Evolutionary conservation across 441 rosid species (phyloP).

Genomic region (Croton setiger): DNA sequence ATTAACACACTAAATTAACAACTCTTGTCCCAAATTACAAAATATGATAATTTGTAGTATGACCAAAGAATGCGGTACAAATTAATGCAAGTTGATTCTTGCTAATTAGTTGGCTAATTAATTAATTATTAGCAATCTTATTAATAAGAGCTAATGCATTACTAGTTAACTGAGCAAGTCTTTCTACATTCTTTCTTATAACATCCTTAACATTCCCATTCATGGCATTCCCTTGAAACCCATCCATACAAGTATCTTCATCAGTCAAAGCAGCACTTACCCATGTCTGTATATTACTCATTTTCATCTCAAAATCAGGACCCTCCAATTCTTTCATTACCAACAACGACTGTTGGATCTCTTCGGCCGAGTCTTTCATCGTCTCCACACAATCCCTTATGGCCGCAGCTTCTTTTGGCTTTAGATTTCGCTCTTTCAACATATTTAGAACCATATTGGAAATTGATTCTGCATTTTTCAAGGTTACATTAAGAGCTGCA

Average conservation of each 20-base stretch:
- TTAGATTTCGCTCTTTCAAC: constrained; percentile 8
- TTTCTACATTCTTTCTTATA: constrained; percentile 21
- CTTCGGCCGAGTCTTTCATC: constrained; percentile 29
- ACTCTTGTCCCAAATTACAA: no score
- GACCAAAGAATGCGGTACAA: no score
- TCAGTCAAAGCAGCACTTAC: constrained; percentile 48
- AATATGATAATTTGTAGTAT: no score
- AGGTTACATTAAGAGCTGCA: constrained; percentile 29
- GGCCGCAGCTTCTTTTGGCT: constrained; percentile 27
- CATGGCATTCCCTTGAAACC: constrained; percentile 25
- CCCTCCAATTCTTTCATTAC: constrained; percentile 32
- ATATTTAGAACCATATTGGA: constrained; percentile 13
- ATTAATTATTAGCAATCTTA: constrained; percentile 5
- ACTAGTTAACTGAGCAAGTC: constrained; percentile 38
- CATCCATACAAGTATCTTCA: constrained; percentile 41
- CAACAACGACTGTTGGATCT: constrained; percentile 23
- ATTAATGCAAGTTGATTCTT: no score
- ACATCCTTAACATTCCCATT: constrained; percentile 26
- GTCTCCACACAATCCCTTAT: constrained; percentile 33
- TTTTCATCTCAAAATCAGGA: constrained; percentile 30
- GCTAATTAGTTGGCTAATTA: background rate
- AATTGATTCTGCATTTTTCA: constrained; percentile 20
- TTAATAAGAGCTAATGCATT: constrained; percentile 41
- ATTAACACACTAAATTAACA: no score
- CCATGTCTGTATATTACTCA: constrained; percentile 36